Conservation (phyloP, 116 monocot species). For the Phalaenopsis hybrid region DNA sequence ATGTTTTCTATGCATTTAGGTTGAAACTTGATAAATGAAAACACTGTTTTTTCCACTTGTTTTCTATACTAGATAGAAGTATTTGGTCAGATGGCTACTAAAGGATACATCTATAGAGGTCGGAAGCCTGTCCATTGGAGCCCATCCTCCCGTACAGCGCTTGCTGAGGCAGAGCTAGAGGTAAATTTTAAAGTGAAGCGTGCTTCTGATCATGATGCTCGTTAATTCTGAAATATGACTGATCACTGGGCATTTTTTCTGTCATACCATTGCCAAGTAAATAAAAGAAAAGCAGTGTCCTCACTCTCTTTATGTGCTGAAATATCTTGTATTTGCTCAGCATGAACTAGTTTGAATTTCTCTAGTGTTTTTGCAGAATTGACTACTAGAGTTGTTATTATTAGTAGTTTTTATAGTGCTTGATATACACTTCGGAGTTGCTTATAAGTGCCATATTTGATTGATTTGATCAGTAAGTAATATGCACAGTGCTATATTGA, state of each 20-base stretch:
- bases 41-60: neutral
- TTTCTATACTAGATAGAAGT: conserved; percentile 67
- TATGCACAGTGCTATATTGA: neutral
- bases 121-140: conserved; percentile 99
- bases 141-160: conserved; percentile 92
- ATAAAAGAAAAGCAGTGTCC: neutral
- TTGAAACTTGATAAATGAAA: neutral
- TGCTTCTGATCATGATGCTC: neutral
- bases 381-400: neutral
- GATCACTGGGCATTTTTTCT: neutral
- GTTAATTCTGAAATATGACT: neutral
- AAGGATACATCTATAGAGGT: conserved; percentile 90
- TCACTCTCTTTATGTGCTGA: neutral
- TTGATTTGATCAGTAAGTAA: neutral
- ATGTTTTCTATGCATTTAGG: neutral
- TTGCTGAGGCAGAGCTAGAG: conserved; percentile 99
- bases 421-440: neutral
- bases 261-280: neutral
- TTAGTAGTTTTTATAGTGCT: neutral
- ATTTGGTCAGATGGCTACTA: conserved; percentile 87
- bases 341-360: neutral
- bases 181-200: conserved; percentile 23
- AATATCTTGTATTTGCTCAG: neutral
- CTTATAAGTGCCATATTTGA: neutral
- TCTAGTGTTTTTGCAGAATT: neutral